A percentile compares a stretch with the other conserved stretches of the same genome.
These are phyloP conservation scores for Metarhizium sp. DNA, from an alignment of 2,329 filamentous ascomycete species.

Conservation along the genomic window DNA sequence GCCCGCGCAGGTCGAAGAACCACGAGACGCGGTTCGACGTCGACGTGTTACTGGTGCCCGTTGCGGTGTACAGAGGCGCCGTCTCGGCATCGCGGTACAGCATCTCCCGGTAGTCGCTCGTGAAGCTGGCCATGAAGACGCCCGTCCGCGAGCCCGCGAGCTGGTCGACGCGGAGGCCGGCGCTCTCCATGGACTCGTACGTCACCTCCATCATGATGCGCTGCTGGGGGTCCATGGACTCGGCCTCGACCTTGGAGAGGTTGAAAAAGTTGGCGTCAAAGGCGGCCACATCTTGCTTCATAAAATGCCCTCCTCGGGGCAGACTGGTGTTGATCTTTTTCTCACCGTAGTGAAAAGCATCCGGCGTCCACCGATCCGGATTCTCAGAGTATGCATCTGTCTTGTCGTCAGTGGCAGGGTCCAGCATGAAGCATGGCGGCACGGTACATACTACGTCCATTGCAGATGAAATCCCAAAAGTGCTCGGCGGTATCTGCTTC, in stretches of 20 bases:
- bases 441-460: conserved; percentile 8
- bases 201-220: conserved; percentile 36
- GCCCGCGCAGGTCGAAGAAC: conserved; percentile 10
- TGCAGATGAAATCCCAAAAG: conserved; percentile 15
- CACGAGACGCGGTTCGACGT: conserved; percentile 9
- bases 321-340: conserved; percentile 9
- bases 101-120: background rate
- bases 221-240: conserved; percentile 35
- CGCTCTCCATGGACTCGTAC: conserved; percentile 39
- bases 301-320: conserved; percentile 15
- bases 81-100: background rate
- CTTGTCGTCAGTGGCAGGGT: background rate
- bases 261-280: conserved; percentile 38
- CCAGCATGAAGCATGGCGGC: background rate
- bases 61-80: background rate
- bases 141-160: conserved; percentile 33
- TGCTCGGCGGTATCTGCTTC: conserved; percentile 15
- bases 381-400: background rate
- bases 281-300: conserved; percentile 29
- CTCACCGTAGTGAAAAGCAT: background rate
- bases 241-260: conserved; percentile 30
- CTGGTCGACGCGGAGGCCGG: conserved; percentile 33
- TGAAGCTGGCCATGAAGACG: conserved; percentile 20
- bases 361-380: background rate
- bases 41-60: background rate